Conservation (phyloP, 495 filamentous ascomycete genomes). For the Xylaria venustula region DNA sequence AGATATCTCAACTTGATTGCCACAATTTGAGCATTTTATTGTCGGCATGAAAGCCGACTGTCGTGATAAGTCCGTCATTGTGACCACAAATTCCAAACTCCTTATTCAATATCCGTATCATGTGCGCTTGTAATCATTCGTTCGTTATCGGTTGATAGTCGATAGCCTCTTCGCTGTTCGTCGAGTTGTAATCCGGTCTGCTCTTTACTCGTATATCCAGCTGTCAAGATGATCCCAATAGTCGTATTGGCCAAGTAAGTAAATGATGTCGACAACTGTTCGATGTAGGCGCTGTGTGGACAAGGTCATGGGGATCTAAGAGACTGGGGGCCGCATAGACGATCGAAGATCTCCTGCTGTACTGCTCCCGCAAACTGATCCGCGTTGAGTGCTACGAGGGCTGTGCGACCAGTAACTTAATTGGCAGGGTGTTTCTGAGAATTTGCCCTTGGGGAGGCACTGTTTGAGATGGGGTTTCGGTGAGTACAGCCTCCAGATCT, state of each 20-base stretch:
- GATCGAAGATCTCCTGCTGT: slow-evolving; percentile 6
- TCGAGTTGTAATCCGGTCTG: slow-evolving; percentile 9
- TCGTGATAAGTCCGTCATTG: slow-evolving; percentile 48
- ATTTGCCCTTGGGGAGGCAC: background rate
- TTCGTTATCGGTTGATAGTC: slow-evolving; percentile 10
- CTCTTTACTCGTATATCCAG: background rate
- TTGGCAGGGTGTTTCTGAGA: background rate
- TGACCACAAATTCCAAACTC: background rate
- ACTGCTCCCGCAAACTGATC: background rate
- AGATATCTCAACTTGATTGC: slow-evolving; percentile 80
- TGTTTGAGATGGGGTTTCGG: background rate
- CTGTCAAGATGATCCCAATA: background rate
- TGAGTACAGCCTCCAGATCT: background rate
- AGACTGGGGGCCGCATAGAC: background rate
- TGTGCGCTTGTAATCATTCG: slow-evolving; percentile 17
- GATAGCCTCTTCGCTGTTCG: slow-evolving; percentile 16
- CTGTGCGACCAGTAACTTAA: background rate
- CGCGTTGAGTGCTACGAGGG: background rate
- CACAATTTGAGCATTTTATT: slow-evolving; percentile 95
- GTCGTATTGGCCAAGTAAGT: background rate
- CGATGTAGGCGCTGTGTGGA: background rate
- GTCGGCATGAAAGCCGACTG: slow-evolving; percentile 76
- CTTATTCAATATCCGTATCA: background rate
- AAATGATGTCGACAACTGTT: background rate
- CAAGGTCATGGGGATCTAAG: slow-evolving; percentile 1